phyloP scores from a whole-genome alignment of 1,284 basidiomycete genomes.

The Stereum hirsutum region DNA sequence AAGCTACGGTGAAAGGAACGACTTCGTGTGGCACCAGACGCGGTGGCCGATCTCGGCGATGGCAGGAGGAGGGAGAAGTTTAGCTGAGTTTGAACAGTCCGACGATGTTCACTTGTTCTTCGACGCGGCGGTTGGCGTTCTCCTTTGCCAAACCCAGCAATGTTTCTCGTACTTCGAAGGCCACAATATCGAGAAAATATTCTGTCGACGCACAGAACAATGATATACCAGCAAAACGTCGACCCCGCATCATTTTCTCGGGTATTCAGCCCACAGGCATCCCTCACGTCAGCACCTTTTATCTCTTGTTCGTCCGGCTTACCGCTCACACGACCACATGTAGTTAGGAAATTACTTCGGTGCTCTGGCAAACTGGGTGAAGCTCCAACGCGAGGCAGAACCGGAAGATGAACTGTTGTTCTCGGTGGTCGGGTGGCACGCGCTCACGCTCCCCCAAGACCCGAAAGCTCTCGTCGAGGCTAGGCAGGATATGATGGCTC shows the following conservation, averaged over 20 bases:
- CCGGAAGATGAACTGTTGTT: conserved; percentile 66
- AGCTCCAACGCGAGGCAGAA: conserved; percentile 55
- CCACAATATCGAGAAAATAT: no score
- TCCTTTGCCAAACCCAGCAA: no score
- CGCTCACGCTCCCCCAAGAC: conserved; percentile 85
- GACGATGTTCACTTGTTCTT: no score
- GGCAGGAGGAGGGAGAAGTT: no score
- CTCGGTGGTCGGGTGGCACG: conserved; percentile 89
- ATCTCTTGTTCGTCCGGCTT: neutral
- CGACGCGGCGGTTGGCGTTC: no score
- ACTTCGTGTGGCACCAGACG: no score
- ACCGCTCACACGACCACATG: conserved; percentile 5
- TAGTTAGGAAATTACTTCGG: conserved; percentile 94
- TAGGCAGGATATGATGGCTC: conserved; percentile 74
- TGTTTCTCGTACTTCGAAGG: no score
- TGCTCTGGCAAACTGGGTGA: conserved; percentile 84
- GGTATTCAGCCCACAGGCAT: conserved; percentile 83
- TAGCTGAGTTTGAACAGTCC: conserved; percentile 6
- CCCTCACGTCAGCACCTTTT: conserved; percentile 58
- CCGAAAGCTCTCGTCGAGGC: conserved; percentile 55
- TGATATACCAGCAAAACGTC: neutral
- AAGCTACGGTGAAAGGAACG: no score
- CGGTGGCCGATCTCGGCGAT: no score
- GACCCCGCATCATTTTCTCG: conserved; percentile 53
- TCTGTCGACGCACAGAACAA: no score